Base-by-base conservation (phyloP, 1,284 basidiomycete species). In the Leccinum fallax region DNA sequence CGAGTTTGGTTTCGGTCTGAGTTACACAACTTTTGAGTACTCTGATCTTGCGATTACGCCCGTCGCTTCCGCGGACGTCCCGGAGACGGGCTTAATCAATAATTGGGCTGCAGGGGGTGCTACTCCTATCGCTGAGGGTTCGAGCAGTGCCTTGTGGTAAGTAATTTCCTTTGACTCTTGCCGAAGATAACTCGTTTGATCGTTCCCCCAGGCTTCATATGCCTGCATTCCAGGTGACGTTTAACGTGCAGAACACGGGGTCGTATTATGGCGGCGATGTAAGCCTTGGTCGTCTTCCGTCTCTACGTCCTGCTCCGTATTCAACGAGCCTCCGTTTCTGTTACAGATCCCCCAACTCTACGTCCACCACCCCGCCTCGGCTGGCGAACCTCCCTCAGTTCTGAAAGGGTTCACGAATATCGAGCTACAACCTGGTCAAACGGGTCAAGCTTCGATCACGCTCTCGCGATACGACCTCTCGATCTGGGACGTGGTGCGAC, bases 1-100 rank as follows among this genome's bases (percentile, higher is more conserved):
- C 65, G 82, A 83, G 57, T 90, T 90, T 67, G 89, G 89, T 2
- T 87, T 80, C 66, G 75, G 75, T 0, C 75, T 96, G 67, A 92
- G 88, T 61, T 97, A 96, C 79, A 90, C 94, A 38, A 83, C 77
- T 0, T 97, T 96, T 75, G 76, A 82, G 34, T 93, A 92, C 71
- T 83, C 80, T 28, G 74, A 81, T 21, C 75, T 94, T 5, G 64
- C 73, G 0, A 76, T 90, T 32, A 70, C 66, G 4, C 74, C 75
- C 55, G 69, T 89, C 30, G 61, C 71, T 64, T 49, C 63, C 10
- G 30, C 6, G 21, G 76, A 76, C 21, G 71, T 76, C 61, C 69
- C 73, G 2, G 77, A 83, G 55, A 67, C 72, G 2, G 71, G 72
- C 2, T 74, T 83, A 30, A 78, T 84, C 62, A 63, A 72, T 0